Base-by-base conservation (phyloP, 2,329 filamentous ascomycete genomes). In the Fusarium sp. region DNA sequence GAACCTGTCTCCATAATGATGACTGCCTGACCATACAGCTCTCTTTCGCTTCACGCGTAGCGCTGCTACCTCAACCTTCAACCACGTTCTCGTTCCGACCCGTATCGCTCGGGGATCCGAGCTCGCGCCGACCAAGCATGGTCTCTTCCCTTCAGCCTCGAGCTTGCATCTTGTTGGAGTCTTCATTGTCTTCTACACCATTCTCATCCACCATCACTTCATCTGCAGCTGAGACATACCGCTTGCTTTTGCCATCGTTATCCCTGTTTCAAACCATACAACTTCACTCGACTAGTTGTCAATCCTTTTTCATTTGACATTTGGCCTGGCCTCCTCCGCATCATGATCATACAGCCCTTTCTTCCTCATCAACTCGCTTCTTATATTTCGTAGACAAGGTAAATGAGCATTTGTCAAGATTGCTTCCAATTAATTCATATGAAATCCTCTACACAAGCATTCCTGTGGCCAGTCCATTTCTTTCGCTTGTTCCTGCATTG, bases 91-190 rank as follows among this genome's bases (percentile, higher is more conserved):
- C 38, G 21, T 59, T 51, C 53, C 38, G 51, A 67, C 55, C 42
- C 49, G 38, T 24, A 59, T 19, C 19, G 43, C 58, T 70, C 67
- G 67, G 67, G 57, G 33, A 67, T 70, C 57, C 67, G 67, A 70
- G 57, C 54, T 34, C 51, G 40, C 51, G 58, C 67, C 67, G 67
- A 69, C 45, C 45, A n/a, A 57, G 46, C 39, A 54, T 63, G 38
- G 42, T 31, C 34, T 66, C 5, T 53, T 14, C 31, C 31, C 39
- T 57, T 24, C 44, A 56, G 49, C 51, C 43, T 49, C 38, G 53
- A 31, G 44, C 28, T 67, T 52, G 44, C 53, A 17, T 28, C 57
- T 58, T 39, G 22, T 33, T 52, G 26, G 34, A n/a, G 50, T 28
- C 45, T 36, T 43, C 38, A 17, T 40, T 33, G 42, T 19, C 54